A percentile compares a stretch with the other conserved stretches of the same genome.
These are phyloP conservation scores for Entelexis paramagnoliae DNA, from an alignment of 1,139 yeast species.

Conservation along the genomic window DNA sequence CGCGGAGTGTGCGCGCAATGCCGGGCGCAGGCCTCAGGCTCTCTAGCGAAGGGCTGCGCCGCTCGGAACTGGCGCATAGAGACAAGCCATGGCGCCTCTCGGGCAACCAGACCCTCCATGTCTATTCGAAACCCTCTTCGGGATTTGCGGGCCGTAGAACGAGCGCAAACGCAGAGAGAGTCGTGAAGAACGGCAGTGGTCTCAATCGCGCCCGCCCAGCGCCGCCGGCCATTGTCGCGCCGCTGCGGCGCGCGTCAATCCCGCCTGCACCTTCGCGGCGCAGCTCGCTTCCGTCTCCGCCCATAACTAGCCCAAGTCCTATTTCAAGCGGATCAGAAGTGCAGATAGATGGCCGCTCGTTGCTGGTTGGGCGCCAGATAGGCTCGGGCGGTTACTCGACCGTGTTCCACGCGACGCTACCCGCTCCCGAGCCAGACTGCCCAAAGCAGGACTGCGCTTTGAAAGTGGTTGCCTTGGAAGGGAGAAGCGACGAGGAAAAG, in stretches of 20 bases:
- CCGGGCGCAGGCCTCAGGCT: neutral
- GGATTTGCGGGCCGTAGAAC: neutral
- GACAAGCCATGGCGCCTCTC: neutral
- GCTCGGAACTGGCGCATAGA: neutral
- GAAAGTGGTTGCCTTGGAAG: conserved; percentile 62
- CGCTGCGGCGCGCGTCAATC: neutral
- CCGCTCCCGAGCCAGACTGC: conserved; percentile 35
- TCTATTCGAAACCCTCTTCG: neutral
- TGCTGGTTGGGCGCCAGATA: conserved; percentile 27
- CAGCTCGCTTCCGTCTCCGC: neutral
- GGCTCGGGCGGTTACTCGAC: conserved; percentile 94
- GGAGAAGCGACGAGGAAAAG: conserved; percentile 58
- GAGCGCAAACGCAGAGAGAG: neutral
- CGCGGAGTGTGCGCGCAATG: neutral
- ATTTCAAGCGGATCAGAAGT: neutral
- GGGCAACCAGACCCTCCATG: neutral
- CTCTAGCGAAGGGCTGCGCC: neutral
- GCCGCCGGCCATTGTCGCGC: neutral
- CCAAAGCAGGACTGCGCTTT: conserved; percentile 57
- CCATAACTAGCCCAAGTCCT: neutral
- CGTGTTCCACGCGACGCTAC: conserved; percentile 68
- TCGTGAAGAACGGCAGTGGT: neutral
- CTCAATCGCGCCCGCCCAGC: neutral
- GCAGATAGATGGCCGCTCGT: neutral
- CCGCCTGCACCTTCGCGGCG: neutral